Percentiles rank a stretch among this genome's conserved stretches.
Conservation (phyloP, 305 asterid genomes). For the Petunia hybrid region DNA sequence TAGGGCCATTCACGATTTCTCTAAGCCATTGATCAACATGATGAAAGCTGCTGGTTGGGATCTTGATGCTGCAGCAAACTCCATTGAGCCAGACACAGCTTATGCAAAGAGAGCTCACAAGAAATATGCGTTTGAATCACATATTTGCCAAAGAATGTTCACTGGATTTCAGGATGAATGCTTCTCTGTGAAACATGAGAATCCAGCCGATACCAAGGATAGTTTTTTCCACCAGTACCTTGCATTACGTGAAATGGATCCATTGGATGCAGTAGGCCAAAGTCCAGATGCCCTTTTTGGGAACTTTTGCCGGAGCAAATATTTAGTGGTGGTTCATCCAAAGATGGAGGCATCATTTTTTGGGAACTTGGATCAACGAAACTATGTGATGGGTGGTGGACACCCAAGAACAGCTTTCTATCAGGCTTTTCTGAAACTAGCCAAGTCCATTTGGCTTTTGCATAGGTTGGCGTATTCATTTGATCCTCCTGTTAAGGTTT, state of each 20-base stretch:
- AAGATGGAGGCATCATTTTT: constrained; percentile 97
- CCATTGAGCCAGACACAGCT: constrained; percentile 73
- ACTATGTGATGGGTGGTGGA: constrained; percentile 76
- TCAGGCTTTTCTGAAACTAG: constrained; percentile 92
- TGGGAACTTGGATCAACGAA: constrained; percentile 86
- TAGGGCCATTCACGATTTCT: constrained; percentile 88
- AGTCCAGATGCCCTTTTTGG: constrained; percentile 74
- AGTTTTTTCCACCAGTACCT: constrained; percentile 72
- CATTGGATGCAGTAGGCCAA: constrained; percentile 86
- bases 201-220: constrained; percentile 48
- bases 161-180: constrained; percentile 84
- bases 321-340: constrained; percentile 74
- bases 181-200: constrained; percentile 61
- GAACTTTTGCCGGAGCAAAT: constrained; percentile 80
- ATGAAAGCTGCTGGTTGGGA: constrained; percentile 99
- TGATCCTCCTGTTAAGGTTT: constrained; percentile 80
- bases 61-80: constrained; percentile 94
- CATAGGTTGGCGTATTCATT: constrained; percentile 87
- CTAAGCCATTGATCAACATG: constrained; percentile 97
- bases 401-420: constrained; percentile 97
- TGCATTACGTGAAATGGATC: constrained; percentile 81
- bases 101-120: constrained; percentile 97
- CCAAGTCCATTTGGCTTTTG: constrained; percentile 89
- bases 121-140: constrained; percentile 94
- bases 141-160: constrained; percentile 94